Evolutionary conservation across 306 rosid genomes (phyloP).

Genomic region (Rosa chinensis): DNA sequence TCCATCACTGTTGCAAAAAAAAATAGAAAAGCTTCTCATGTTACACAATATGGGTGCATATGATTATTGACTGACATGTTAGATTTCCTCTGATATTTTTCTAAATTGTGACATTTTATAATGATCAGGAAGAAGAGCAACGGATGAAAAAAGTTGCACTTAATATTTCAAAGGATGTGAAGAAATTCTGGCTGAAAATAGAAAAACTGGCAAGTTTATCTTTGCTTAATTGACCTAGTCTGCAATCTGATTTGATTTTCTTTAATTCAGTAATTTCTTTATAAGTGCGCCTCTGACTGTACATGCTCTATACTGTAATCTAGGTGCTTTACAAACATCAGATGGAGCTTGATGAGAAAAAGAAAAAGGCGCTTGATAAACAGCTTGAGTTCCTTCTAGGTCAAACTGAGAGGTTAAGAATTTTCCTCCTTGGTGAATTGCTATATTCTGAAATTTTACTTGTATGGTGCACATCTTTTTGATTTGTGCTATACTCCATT

Average conservation of each 20-base stretch:
- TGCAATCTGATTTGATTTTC: background rate
- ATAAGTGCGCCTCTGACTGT: slow-evolving; percentile 17
- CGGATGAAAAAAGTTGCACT: slow-evolving; percentile 89
- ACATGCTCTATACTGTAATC: slow-evolving; percentile 24
- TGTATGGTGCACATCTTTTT: background rate
- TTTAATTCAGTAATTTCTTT: slow-evolving; percentile 6
- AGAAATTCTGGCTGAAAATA: slow-evolving; percentile 96
- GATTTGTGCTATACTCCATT: slow-evolving; percentile 12
- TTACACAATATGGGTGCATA: slow-evolving; percentile 15
- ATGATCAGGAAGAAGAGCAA: slow-evolving; percentile 88
- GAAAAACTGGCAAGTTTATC: slow-evolving; percentile 83
- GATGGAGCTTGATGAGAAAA: slow-evolving; percentile 89
- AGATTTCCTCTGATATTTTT: slow-evolving; percentile 4
- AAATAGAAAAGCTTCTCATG: slow-evolving; percentile 13
- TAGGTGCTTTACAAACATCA: slow-evolving; percentile 99
- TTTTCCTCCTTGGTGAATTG: slow-evolving; percentile 9
- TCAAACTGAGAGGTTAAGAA: slow-evolving; percentile 85
- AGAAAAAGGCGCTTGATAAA: slow-evolving; percentile 92
- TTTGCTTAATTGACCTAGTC: background rate
- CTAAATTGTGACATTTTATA: slow-evolving; percentile 26
- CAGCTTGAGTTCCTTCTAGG: slow-evolving; percentile 98
- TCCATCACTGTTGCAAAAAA: slow-evolving; percentile 24
- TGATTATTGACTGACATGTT: slow-evolving; percentile 9
- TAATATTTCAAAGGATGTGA: slow-evolving; percentile 92
- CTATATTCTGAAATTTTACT: background rate